Conservation (phyloP, 2,329 filamentous ascomycete genomes). For the Pestalotiopsis fici region DNA sequence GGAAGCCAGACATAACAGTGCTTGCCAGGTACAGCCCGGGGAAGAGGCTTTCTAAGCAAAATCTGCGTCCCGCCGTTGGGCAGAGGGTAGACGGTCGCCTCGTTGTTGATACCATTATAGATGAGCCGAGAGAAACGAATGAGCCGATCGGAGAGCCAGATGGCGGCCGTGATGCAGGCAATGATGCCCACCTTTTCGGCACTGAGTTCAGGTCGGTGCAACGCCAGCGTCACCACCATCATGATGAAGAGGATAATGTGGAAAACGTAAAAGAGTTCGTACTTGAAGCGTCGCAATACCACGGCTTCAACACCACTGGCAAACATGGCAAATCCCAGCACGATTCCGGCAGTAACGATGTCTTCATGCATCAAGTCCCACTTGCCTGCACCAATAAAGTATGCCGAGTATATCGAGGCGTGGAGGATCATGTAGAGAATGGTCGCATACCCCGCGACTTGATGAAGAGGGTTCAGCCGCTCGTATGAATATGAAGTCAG, state of each 20-base stretch:
- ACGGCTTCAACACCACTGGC: constrained; percentile 34
- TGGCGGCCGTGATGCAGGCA: constrained; percentile 34
- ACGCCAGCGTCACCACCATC: constrained; percentile 38
- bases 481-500: constrained; percentile 46
- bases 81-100: constrained; percentile 42
- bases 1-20: constrained; percentile 69
- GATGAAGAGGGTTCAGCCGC: constrained; percentile 47
- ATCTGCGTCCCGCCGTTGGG: constrained; percentile 45
- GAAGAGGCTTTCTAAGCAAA: constrained; percentile 46
- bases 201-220: constrained; percentile 44
- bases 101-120: constrained; percentile 39
- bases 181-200: constrained; percentile 35
- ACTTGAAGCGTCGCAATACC: constrained; percentile 36
- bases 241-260: constrained; percentile 43
- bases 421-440: constrained; percentile 38
- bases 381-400: constrained; percentile 25
- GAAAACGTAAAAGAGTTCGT: constrained; percentile 48
- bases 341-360: constrained; percentile 35
- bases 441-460: constrained; percentile 43
- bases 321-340: constrained; percentile 37
- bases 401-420: constrained; percentile 29
- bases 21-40: constrained; percentile 50
- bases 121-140: constrained; percentile 36
- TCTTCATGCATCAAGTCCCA: constrained; percentile 24
- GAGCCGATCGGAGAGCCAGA: constrained; percentile 48